Evolutionary conservation across 2,329 filamentous ascomycete genomes (phyloP), one percentile per base, ranked within the genome.

Genomic region (Neurospora sp.): DNA sequence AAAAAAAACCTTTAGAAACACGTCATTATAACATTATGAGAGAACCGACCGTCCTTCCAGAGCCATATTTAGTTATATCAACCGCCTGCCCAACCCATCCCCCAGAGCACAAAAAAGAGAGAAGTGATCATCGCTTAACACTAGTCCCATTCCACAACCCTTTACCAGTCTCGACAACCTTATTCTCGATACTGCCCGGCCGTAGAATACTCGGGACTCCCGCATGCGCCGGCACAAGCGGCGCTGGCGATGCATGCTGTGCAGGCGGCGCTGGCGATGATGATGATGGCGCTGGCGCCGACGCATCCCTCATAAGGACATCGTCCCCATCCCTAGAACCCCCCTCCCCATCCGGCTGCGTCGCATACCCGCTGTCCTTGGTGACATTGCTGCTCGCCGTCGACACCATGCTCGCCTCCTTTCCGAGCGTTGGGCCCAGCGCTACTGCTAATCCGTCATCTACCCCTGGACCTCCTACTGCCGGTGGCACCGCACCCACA

Each of bases 121-220:
- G 3, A 17, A 12, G 4, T 38, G 28, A 33, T 71, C 72, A 75
- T 70, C 76, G 73, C 66, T 76, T 70, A 52, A 73, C 75, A 36
- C 73, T 76, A 5, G 74, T 70, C 37, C 78, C 79, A 68, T 79
- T 86, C 88, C 88, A 91, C 69, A 91, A 78, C 1, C 88, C 88
- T 74, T 87, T 89, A 41, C 85, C 88, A 37, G 87, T 89, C 78
- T 90, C 87, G n/a, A 88, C 80, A 15, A 89, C 82, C 73, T 83
- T 84, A 78, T 88, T 88, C 66, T 81, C 84, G 72, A 82, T 80
- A 71, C 82, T 83, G 19, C 87, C 87, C 0, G 86, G 86, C 72
- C 85, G 82, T 76, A 89, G 77, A 71, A 82, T 83, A 67, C 84
- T 77, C 6, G 87, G 87, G 33, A 88, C 79, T 12, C 41, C 66